Evolutionary conservation across 371 early-diverging fungal genomes (phyloP), one percentile per base, ranked within the genome.

Genomic region (Entomophthora muscae): DNA sequence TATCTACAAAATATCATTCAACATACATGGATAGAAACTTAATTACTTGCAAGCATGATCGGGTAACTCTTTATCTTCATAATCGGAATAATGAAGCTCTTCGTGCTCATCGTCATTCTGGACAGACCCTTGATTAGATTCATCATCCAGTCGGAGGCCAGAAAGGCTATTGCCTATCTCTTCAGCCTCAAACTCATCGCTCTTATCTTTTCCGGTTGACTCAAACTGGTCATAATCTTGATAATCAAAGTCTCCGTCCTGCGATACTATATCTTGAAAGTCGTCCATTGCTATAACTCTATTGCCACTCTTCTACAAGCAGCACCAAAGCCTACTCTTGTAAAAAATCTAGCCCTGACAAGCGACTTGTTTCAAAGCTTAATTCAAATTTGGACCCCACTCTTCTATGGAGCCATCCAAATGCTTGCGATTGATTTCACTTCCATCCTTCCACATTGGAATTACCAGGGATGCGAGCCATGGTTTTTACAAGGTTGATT

Each of bases 11-110:
- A 58, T n/a, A n/a, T 63, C 26, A 58, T 31, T 26, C 22, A 17
- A 64, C 24, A 21, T 23, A 29, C n/a, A n/a, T n/a, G n/a, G n/a
- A n/a, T n/a, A 28, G 12, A 23, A 59, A 57, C 13, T 23, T 10
- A 71, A 72, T 30, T 78, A 89, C 75, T 79, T 83, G 78, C 96
- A 95, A 10, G 94, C 91, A 70, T 94, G 90, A 24, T 76, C 78
- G 0, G 93, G 91, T 23, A 88, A 76, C 32, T 83, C 83, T 60
- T 78, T 81, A 28, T 81, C 75, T 3, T 73, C 67, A 54, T 76
- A 66, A 2, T 70, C 64, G 1, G 70, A 66, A 64, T 79, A 78
- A 27, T 72, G 74, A 56, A 72, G 68, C 51, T 70, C 75, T 22
- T 77, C 79, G 56, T 71, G 68, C 51, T 70, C 75, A 23, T 77